Evolutionary conservation across 2,329 filamentous ascomycete species (phyloP).

Genomic region (Diplocarpon mali): DNA sequence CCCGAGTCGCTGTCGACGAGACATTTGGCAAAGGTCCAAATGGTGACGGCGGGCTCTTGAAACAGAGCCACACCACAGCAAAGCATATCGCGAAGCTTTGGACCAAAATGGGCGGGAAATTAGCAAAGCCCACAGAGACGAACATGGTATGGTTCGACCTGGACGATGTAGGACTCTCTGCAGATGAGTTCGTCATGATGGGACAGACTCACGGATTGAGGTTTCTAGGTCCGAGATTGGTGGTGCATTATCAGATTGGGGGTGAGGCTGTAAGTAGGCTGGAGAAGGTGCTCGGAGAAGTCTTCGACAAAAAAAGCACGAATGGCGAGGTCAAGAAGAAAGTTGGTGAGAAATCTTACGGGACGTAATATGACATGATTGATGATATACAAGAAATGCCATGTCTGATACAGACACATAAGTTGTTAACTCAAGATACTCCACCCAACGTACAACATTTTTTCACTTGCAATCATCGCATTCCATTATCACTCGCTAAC

Average conservation of each 20-base stretch:
- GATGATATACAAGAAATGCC: background rate
- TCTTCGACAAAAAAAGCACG: constrained; percentile 14
- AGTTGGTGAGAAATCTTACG: constrained; percentile 25
- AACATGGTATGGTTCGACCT: constrained; percentile 69
- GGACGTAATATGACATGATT: constrained; percentile 10
- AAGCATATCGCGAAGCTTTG: constrained; percentile 50
- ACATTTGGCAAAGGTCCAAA: constrained; percentile 53
- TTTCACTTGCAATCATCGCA: too few species aligned
- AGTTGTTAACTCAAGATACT: too few species aligned
- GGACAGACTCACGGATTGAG: constrained; percentile 47
- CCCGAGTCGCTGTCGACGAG: constrained; percentile 66
- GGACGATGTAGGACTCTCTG: constrained; percentile 39
- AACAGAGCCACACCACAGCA: constrained; percentile 49
- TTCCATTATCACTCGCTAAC: too few species aligned
- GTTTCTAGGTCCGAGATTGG: constrained; percentile 46
- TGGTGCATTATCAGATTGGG: constrained; percentile 59
- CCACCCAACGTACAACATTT: too few species aligned
- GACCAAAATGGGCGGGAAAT: constrained; percentile 48
- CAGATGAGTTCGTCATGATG: constrained; percentile 41
- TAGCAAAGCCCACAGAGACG: constrained; percentile 51
- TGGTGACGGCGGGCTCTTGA: constrained; percentile 51
- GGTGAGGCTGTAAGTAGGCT: constrained; percentile 44
- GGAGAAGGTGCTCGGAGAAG: constrained; percentile 35
- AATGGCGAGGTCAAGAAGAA: constrained; percentile 10
- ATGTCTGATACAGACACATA: background rate